These are phyloP conservation scores for Casuarina equisetifolia DNA, from an alignment of 306 rosid species.

Conservation along the genomic window DNA sequence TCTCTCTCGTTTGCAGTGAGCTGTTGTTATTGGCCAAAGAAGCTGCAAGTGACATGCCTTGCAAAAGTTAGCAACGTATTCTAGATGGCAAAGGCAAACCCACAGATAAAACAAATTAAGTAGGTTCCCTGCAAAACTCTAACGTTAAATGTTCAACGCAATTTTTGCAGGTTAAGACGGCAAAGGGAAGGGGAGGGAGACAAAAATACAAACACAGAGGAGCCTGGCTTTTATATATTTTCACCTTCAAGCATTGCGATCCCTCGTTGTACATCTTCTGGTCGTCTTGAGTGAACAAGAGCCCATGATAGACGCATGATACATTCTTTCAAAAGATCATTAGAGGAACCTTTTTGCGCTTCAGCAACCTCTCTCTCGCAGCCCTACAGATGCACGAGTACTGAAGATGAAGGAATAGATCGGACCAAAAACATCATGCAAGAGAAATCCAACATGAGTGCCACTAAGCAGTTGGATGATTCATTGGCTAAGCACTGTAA, in stretches of 20 bases:
- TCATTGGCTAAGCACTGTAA: too few species aligned
- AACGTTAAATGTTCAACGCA: neutral
- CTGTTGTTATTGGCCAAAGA: slow-evolving; percentile 51
- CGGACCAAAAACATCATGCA: neutral
- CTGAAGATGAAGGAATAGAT: slow-evolving; percentile 13
- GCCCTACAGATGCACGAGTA: slow-evolving; percentile 45
- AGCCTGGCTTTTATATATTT: neutral
- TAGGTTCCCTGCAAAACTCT: neutral
- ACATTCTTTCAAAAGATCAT: slow-evolving; percentile 58
- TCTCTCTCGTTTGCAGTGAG: slow-evolving; percentile 77
- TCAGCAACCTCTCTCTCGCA: slow-evolving; percentile 85
- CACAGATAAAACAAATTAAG: neutral
- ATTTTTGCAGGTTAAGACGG: neutral
- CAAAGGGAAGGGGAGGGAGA: neutral
- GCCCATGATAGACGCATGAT: slow-evolving; percentile 89
- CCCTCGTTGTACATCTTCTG: slow-evolving; percentile 88
- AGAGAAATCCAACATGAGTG: neutral
- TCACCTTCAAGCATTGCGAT: slow-evolving; percentile 92
- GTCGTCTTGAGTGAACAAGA: slow-evolving; percentile 82
- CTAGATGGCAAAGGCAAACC: slow-evolving; percentile 6
- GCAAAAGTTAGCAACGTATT: neutral
- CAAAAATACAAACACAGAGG: neutral
- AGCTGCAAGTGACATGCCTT: slow-evolving; percentile 41
- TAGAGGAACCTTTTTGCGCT: slow-evolving; percentile 57
- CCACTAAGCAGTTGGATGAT: neutral